Percentiles rank a stretch among this genome's conserved stretches.
Conservation (phyloP, 306 rosid species). For the Rosa persica region DNA sequence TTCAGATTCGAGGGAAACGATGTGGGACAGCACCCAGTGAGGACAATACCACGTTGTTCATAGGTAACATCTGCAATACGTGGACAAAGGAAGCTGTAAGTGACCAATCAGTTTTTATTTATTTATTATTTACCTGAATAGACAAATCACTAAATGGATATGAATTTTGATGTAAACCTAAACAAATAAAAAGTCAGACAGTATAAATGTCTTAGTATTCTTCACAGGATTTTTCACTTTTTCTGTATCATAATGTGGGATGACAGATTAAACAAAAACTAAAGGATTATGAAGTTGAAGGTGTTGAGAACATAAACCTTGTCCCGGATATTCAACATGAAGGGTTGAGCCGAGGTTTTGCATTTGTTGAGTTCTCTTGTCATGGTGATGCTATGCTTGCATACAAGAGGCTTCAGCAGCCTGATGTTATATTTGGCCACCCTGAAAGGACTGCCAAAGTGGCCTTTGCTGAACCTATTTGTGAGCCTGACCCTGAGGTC, state of each 20-base stretch:
- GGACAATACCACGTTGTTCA: constrained; percentile 67
- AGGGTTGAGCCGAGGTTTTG: constrained; percentile 81
- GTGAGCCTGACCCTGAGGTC: constrained; percentile 64
- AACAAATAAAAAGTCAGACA: background rate
- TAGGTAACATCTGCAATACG: constrained; percentile 79
- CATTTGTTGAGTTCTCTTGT: constrained; percentile 72
- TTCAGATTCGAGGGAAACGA: constrained; percentile 73
- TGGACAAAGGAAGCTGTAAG: constrained; percentile 89
- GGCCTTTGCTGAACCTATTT: constrained; percentile 79
- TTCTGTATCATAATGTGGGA: constrained; percentile 26
- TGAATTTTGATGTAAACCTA: background rate
- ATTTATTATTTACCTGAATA: background rate
- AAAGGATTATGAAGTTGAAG: constrained; percentile 68
- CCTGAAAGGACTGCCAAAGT: constrained; percentile 82
- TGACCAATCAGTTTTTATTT: background rate
- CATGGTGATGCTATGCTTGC: constrained; percentile 78
- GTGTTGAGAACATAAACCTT: constrained; percentile 66
- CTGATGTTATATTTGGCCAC: constrained; percentile 81
- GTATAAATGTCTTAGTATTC: background rate
- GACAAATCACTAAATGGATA: background rate
- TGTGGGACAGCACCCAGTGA: constrained; percentile 78
- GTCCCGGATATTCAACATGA: constrained; percentile 60
- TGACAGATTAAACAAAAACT: constrained; percentile 72
- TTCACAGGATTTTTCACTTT: constrained; percentile 24
- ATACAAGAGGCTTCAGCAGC: constrained; percentile 83